phyloP scores from a whole-genome alignment of 208 protist genomes.

The Trypanosoma brucei region DNA sequence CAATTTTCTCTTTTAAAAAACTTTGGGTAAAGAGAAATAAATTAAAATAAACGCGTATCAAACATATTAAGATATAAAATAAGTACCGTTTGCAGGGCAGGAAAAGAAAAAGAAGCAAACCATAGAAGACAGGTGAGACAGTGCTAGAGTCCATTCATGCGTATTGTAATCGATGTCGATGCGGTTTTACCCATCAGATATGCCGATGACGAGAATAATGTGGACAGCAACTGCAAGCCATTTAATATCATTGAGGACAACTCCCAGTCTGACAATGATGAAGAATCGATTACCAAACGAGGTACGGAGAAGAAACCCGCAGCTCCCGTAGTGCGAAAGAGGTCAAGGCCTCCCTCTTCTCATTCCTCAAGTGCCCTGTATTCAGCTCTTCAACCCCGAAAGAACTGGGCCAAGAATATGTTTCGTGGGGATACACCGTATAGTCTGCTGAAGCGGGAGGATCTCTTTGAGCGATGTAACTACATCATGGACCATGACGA shows the following conservation, averaged over 20 bases:
- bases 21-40: no score
- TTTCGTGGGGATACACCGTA: conserved; percentile 39
- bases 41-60: no score
- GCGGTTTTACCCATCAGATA: conserved; percentile 52
- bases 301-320: not conserved
- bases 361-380: not conserved
- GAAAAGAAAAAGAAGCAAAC: no score
- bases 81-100: no score
- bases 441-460: conserved; percentile 29
- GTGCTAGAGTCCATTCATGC: conserved; percentile 14
- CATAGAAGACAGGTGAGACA: no score
- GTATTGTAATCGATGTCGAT: conserved; percentile 46
- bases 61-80: no score
- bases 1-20: no score
- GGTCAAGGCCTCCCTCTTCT: not conserved
- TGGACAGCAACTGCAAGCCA: conserved; percentile 36
- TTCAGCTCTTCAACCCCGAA: not conserved
- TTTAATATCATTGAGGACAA: conserved; percentile 70
- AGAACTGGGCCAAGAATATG: conserved; percentile 30
- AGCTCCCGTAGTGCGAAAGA: not conserved
- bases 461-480: conserved; percentile 39
- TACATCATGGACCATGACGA: conserved; percentile 72
- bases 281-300: not conserved
- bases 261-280: conserved; percentile 30
- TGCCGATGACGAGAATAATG: conserved; percentile 31